Percentiles rank a stretch among this genome's conserved stretches.
These are phyloP conservation scores for Zoysia pacifica DNA, from an alignment of 176 grass and related monocot species.

Conservation along the genomic window DNA sequence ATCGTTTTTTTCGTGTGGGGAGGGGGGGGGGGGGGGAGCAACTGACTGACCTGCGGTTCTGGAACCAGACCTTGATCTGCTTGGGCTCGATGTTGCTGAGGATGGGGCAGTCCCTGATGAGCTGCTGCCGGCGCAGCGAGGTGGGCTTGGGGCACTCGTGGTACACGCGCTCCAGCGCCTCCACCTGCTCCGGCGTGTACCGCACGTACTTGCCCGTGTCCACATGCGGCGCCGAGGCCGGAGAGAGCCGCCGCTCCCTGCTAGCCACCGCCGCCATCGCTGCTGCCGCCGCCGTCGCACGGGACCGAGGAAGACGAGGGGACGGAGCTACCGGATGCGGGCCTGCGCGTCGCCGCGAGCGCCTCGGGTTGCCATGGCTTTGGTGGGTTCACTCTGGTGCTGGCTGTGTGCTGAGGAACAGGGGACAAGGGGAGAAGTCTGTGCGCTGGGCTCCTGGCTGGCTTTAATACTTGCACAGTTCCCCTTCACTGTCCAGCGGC, in stretches of 20 bases:
- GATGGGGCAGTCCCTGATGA: constrained; percentile 91
- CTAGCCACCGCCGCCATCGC: constrained; percentile 64
- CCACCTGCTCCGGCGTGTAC: constrained; percentile 98
- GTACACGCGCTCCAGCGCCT: constrained; percentile 95
- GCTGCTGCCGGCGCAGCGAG: constrained; percentile 80
- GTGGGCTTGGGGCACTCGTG: constrained; percentile 96
- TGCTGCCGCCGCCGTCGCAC: not conserved
- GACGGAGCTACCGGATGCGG: not conserved
- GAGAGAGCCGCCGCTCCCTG: constrained; percentile 47
- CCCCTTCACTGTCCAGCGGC: not conserved
- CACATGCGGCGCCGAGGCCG: constrained; percentile 51
- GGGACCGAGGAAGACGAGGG: not conserved
- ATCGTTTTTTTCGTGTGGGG: too few relatives aligned
- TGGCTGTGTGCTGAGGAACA: not conserved
- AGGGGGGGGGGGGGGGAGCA: too few relatives aligned
- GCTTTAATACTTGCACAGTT: not conserved
- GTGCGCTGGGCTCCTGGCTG: not conserved
- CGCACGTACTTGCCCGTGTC: constrained; percentile 95
- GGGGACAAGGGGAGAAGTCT: not conserved
- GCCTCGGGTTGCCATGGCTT: constrained; percentile 26
- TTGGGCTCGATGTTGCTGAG: constrained; percentile 96
- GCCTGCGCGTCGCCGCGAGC: not conserved
- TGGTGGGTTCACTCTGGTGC: constrained; percentile 3
- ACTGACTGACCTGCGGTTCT: constrained; percentile 82
- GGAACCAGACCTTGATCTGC: constrained; percentile 99